Evolutionary conservation across 208 protist species (phyloP).

Genomic region (Lotmaria passim): DNA sequence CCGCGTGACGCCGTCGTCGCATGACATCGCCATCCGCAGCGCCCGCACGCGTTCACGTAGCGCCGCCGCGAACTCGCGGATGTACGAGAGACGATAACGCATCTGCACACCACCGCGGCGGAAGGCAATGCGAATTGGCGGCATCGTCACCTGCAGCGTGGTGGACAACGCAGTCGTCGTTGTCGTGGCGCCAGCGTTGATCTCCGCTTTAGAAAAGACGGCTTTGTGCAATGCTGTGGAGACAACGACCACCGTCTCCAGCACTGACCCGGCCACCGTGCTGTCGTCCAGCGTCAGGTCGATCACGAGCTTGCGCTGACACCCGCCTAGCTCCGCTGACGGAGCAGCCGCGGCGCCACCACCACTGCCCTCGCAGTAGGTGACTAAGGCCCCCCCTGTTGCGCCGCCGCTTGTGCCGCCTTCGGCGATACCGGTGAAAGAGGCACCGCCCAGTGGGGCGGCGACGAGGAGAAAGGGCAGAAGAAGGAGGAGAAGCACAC

Average conservation of each 20-base stretch:
- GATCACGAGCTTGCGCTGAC: conserved; percentile 31
- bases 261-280: conserved; percentile 20
- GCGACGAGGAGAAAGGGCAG: background rate
- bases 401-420: conserved; percentile 6
- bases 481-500: background rate
- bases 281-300: conserved; percentile 34
- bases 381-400: conserved; percentile 13
- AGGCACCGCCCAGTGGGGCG: background rate
- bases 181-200: background rate
- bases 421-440: background rate
- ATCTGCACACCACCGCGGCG: conserved; percentile 37
- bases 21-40: conserved; percentile 30
- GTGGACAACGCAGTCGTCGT: conserved; percentile 8
- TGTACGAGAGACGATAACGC: conserved; percentile 57
- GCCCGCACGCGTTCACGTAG: conserved; percentile 37
- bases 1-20: conserved; percentile 25
- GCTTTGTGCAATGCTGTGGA: conserved; percentile 12
- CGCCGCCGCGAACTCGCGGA: conserved; percentile 54
- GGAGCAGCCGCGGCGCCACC: background rate
- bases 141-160: conserved; percentile 31
- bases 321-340: conserved; percentile 12
- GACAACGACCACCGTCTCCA: conserved; percentile 25
- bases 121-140: conserved; percentile 39
- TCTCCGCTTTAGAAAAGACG: conserved; percentile 7
- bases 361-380: conserved; percentile 4